Base-by-base conservation (phyloP, 1,139 yeast genomes). In the Yamadazyma songkhlaensis region DNA sequence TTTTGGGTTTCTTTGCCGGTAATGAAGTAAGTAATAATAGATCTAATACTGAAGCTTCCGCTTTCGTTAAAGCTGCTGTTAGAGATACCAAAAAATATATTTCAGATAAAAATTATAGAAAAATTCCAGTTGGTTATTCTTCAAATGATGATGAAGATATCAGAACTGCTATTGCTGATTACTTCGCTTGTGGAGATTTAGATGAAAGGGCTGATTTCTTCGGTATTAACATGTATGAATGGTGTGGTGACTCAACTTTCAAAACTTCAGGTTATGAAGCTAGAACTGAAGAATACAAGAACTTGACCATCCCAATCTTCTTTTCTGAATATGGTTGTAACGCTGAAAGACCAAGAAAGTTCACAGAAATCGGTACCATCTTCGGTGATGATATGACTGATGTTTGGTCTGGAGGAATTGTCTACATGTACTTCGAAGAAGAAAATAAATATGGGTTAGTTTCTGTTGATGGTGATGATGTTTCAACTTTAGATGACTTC, bases 241-340 rank as follows among this genome's bases (percentile, higher is more conserved):
- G 96, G 96, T 89, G 97, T 74, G 96, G 96, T 49, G 52, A 63
- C 32, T 78, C 92, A 21, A 60, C 78, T 41, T 88, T 72, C 68
- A 46, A 62, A 34, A 46, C 57, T 11, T 85, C 95, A 34, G 96
- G 96, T 49, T 89, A 84, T 67, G 60, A 68, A 47, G 81, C 69
- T 46, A 79, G 90, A 65, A 86, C 96, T 32, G 64, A 71, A 34
- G 86, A 84, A 49, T 87, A 85, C 62, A 47, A 71, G 38, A 77
- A 83, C 61, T 62, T 82, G 56, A 80, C 94, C 23, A 70, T 88
- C 40, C 97, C 97, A 36, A 68, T 84, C 49, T 89, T 90, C 71
- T 80, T 90, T 61, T 85, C 96, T 37, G 97, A 90, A 67, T 89
- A 84, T 58, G 97, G 97, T 52, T 90, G 97, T 70, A 90, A 88